Evolutionary conservation across 2,329 filamentous ascomycete species (phyloP).

Genomic region (Phialophora macrospora): DNA sequence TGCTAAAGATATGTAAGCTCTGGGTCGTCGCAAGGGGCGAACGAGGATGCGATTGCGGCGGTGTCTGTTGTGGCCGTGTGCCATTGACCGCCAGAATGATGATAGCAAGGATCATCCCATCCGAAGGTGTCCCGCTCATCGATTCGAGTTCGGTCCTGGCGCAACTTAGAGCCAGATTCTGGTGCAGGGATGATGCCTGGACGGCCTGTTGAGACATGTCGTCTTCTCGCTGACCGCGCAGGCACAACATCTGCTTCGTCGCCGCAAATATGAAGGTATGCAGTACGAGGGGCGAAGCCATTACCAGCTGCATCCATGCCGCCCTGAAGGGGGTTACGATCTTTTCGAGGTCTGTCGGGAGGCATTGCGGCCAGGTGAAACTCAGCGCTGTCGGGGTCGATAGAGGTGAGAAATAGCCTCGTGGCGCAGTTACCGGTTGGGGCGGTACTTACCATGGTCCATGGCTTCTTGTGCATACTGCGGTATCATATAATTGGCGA

Average conservation of each 20-base stretch:
- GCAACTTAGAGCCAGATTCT: slow-evolving; percentile 1
- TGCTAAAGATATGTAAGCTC: slow-evolving; percentile 14
- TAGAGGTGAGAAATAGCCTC: not conserved
- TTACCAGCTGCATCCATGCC: slow-evolving; percentile 13
- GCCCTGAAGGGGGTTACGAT: slow-evolving; percentile 6
- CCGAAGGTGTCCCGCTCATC: slow-evolving; percentile 4
- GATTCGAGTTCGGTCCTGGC: slow-evolving; percentile 1
- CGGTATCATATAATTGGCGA: slow-evolving; percentile 9
- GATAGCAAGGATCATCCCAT: slow-evolving; percentile 11
- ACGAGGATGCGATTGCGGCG: slow-evolving; percentile 3
- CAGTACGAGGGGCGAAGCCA: slow-evolving; percentile 15
- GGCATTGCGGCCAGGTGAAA: slow-evolving; percentile 19
- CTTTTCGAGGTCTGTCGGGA: slow-evolving; percentile 7
- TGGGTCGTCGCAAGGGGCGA: slow-evolving; percentile 11
- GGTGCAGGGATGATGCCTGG: slow-evolving; percentile 1
- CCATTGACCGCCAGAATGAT: slow-evolving; percentile 14
- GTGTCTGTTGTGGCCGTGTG: slow-evolving; percentile 3
- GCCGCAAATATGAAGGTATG: slow-evolving; percentile 21
- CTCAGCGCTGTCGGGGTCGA: not conserved
- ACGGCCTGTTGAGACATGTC: slow-evolving; percentile 17
- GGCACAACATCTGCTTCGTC: slow-evolving; percentile 17
- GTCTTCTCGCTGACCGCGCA: slow-evolving; percentile 9
- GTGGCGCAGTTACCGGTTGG: not conserved
- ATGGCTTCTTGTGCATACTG: slow-evolving; percentile 16
- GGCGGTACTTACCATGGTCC: slow-evolving; percentile 15